Base-by-base conservation (phyloP, 1,284 basidiomycete species). In the Cryptococcus sp. region DNA sequence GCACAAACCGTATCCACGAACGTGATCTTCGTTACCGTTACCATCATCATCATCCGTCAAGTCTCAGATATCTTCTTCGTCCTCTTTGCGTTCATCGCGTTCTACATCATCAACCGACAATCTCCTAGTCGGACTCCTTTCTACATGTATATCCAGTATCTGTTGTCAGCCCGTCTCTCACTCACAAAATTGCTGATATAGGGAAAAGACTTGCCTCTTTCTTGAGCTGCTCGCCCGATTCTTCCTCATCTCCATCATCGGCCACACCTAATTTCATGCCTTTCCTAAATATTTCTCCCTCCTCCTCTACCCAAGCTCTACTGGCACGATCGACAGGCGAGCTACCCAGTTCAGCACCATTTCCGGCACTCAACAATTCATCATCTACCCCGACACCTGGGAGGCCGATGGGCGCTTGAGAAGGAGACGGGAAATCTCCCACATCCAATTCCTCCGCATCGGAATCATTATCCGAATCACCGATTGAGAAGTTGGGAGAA, bases 251-350 rank as follows among this genome's bases (percentile, higher is more conserved):
- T 14, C 34, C 23, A 13, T 21, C 10, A 67, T 90, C 88, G 56
- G 86, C 88, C 4, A 85, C 84, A 0, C 86, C 85, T 10, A 94
- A 78, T 11, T 90, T 78, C 1, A 84, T 84, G 1, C 91, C 91
- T 68, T 91, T 91, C 46, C 91, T 79, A 77, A 97, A 97, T 28
- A 96, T 85, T 72, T 96, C 91, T 1, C 88, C 89, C 64, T 91
- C 89, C 64, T 91, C 89, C 59, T 84, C 86, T 0, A 91, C 85
- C 85, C 87, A 88, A 49, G 78, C 83, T 60, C 82, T 80, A 37
- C 85, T 87, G 49, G 60, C 63, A 48, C 59, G 55, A 45, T 60
- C 71, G 48, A 60, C 64, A 40, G 62, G 69, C 39, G 45, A 55
- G 4, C 4, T 24, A 5, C 13, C 21, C 4, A 21, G 11, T 19